Evolutionary conservation across 1,139 yeast genomes (phyloP).

Genomic region (Diutina sp.): DNA sequence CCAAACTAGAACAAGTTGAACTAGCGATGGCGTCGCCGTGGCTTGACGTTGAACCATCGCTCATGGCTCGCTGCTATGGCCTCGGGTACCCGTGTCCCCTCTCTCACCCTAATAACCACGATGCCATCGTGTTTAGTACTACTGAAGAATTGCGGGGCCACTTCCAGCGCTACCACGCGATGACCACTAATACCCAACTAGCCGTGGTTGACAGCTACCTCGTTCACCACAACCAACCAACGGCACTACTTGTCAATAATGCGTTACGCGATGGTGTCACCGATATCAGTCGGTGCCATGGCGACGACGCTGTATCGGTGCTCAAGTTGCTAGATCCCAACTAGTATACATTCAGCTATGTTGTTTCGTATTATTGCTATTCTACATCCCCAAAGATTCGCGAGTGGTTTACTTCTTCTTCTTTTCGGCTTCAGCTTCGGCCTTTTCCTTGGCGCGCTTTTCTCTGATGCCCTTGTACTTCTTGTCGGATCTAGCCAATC

Average conservation of each 20-base stretch:
- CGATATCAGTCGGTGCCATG: background rate
- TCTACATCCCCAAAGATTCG: background rate
- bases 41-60: background rate
- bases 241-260: background rate
- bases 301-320: background rate
- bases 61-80: background rate
- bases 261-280: background rate
- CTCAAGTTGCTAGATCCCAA: background rate
- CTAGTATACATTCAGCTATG: conserved; percentile 2
- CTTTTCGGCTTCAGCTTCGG: conserved; percentile 99
- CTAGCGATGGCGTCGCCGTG: background rate
- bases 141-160: background rate
- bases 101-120: background rate
- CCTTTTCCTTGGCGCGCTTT: conserved; percentile 93
- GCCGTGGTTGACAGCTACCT: background rate
- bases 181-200: background rate
- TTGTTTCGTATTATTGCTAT: conserved; percentile 1
- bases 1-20: background rate
- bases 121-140: background rate
- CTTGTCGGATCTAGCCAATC: conserved; percentile 91
- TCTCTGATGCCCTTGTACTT: conserved; percentile 91
- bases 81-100: background rate
- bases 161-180: background rate
- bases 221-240: background rate
- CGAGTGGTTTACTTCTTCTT: conserved; percentile 57